Percentiles rank a stretch among this genome's conserved stretches.
Evolutionary conservation across 345 rosid genomes (phyloP).

Genomic region (Eucalyptus coolabah): DNA sequence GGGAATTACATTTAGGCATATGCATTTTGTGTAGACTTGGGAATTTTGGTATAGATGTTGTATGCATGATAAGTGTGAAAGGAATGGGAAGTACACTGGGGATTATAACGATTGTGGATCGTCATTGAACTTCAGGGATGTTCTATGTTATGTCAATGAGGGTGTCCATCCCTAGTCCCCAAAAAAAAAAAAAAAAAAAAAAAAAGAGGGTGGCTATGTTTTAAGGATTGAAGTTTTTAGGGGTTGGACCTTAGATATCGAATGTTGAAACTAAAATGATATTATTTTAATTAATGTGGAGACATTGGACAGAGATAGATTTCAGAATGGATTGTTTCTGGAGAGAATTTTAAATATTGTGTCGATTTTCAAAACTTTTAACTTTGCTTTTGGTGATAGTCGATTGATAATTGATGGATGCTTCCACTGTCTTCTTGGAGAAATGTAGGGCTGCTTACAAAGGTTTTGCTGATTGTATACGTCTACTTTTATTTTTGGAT

Average conservation of each 20-base stretch:
- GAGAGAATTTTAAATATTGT: background rate
- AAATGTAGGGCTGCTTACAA: constrained; percentile 96
- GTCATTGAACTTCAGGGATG: background rate
- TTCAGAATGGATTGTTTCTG: background rate
- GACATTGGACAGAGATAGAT: background rate
- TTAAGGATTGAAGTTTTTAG: background rate
- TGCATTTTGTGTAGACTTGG: background rate
- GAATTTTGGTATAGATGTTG: background rate
- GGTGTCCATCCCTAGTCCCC: background rate
- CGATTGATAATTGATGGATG: background rate
- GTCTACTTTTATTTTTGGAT: constrained; percentile 87
- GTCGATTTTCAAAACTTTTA: background rate
- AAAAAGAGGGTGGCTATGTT: background rate
- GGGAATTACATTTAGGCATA: background rate
- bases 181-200: background rate
- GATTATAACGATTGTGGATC: background rate
- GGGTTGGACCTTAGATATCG: background rate
- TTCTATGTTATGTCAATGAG: background rate
- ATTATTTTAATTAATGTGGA: background rate
- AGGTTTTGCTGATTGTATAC: constrained; percentile 93
- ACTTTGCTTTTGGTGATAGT: background rate
- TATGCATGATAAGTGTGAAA: background rate
- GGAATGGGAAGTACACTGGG: background rate
- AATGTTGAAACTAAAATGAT: background rate
- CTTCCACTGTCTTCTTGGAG: constrained; percentile 16